Percentiles rank a stretch among this genome's conserved stretches.
Conservation (phyloP, 116 monocot species). For the Phalaenopsis hybrid region DNA sequence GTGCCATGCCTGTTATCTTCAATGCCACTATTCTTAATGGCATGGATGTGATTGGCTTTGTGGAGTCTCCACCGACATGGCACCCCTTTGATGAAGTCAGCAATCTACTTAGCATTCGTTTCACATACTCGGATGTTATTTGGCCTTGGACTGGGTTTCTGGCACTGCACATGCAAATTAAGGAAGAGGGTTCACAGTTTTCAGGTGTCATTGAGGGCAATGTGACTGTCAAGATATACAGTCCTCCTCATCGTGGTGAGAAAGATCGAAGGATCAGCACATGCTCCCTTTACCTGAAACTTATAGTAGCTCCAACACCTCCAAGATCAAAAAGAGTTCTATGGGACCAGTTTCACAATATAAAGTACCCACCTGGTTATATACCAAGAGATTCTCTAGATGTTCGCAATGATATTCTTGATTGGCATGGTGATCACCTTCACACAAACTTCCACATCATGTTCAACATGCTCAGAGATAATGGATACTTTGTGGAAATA, state of each 20-base stretch:
- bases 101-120: conserved; percentile 80
- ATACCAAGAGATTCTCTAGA: conserved; percentile 97
- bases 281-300: conserved; percentile 67
- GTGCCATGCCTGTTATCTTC: conserved; percentile 94
- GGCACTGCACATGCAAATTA: conserved; percentile 87
- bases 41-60: conserved; percentile 88
- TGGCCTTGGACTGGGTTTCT: conserved; percentile 99
- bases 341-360: conserved; percentile 98
- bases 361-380: conserved; percentile 98
- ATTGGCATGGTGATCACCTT: conserved; percentile 99
- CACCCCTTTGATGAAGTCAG: conserved; percentile 80
- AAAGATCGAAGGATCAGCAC: conserved; percentile 39
- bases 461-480: conserved; percentile 93
- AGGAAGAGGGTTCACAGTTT: conserved; percentile 88
- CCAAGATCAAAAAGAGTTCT: conserved; percentile 66
- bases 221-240: conserved; percentile 58
- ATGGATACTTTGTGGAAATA: conserved; percentile 80
- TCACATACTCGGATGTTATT: conserved; percentile 87
- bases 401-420: conserved; percentile 96
- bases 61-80: conserved; percentile 68
- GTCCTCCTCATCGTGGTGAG: conserved; percentile 48
- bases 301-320: conserved; percentile 83
- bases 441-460: conserved; percentile 97
- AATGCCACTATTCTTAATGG: conserved; percentile 97
- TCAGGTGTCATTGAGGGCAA: conserved; percentile 82